Percentiles rank a stretch among this genome's conserved stretches.
phyloP scores from a whole-genome alignment of 371 early-diverging fungal species.

The Blastocladiella emersonii region DNA sequence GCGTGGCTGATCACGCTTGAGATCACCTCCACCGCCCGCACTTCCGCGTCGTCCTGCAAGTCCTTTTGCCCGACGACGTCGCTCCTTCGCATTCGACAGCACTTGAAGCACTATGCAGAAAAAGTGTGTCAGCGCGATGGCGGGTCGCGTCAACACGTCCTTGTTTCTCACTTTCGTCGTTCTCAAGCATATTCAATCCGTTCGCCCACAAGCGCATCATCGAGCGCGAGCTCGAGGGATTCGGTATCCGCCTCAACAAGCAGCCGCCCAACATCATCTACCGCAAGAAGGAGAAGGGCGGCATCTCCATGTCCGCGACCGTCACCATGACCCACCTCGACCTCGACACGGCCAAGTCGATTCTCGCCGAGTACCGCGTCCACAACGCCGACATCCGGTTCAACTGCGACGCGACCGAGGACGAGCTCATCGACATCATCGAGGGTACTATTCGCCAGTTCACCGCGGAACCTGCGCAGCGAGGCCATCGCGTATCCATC shows the following conservation, averaged over 20 bases:
- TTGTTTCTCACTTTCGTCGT: too few species aligned
- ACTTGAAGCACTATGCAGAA: too few species aligned
- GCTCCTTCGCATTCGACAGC: too few species aligned
- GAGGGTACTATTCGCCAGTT: slow-evolving; percentile 19
- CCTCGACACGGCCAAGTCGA: slow-evolving; percentile 79
- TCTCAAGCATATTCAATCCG: too few species aligned
- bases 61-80: too few species aligned
- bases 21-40: too few species aligned
- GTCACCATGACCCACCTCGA: slow-evolving; percentile 76
- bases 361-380: slow-evolving; percentile 89
- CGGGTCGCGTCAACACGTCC: too few species aligned
- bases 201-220: slow-evolving; percentile 70
- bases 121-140: too few species aligned
- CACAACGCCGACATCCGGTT: slow-evolving; percentile 80
- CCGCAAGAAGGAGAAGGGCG: slow-evolving; percentile 96
- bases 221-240: slow-evolving; percentile 95
- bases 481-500: too few species aligned
- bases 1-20: too few species aligned
- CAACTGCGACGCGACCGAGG: slow-evolving; percentile 71
- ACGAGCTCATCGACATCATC: slow-evolving; percentile 93
- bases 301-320: slow-evolving; percentile 88
- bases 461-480: too few species aligned
- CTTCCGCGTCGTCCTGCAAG: too few species aligned
- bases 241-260: slow-evolving; percentile 96
- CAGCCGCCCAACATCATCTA: slow-evolving; percentile 85